Percentiles rank a stretch among this genome's conserved stretches.
phyloP scores from a whole-genome alignment of 176 grass and related monocot genomes.

The Bromus sterilis region DNA sequence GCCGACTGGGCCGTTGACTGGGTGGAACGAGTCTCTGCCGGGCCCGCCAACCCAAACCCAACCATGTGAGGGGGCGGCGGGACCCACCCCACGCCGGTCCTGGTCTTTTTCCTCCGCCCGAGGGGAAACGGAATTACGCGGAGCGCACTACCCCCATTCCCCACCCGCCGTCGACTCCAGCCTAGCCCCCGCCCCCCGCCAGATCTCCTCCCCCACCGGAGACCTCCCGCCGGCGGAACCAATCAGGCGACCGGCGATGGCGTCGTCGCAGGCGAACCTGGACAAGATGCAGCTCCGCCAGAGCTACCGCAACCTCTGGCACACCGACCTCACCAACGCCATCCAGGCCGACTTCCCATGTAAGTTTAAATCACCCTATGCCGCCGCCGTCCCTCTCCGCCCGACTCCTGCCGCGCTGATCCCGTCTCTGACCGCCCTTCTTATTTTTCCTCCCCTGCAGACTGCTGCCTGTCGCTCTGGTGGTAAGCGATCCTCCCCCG shows the following conservation, averaged over 20 bases:
- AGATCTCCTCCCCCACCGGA: conserved; percentile 10
- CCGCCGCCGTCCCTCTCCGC: no score
- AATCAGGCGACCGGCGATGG: conserved; percentile 6
- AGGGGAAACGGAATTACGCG: background rate
- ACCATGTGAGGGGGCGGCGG: background rate
- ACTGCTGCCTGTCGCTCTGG: conserved; percentile 82
- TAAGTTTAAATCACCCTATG: background rate
- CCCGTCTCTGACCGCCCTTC: background rate
- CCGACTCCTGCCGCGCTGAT: background rate
- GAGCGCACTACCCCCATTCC: background rate
- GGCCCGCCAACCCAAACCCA: no score
- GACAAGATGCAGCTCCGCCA: conserved; percentile 94
- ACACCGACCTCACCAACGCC: conserved; percentile 72
- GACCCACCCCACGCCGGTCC: background rate
- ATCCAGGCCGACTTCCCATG: conserved; percentile 79
- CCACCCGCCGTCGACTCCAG: background rate
- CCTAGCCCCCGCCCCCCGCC: background rate
- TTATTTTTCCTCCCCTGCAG: conserved; percentile 35
- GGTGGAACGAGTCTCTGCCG: background rate
- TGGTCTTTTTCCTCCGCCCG: background rate
- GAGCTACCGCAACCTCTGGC: conserved; percentile 94
- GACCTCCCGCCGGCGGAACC: background rate
- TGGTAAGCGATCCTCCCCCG: conserved; percentile 51
- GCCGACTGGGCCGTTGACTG: background rate
- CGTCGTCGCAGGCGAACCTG: conserved; percentile 62